phyloP scores from a whole-genome alignment of 257 asterid species.

The Solanum virginianum region DNA sequence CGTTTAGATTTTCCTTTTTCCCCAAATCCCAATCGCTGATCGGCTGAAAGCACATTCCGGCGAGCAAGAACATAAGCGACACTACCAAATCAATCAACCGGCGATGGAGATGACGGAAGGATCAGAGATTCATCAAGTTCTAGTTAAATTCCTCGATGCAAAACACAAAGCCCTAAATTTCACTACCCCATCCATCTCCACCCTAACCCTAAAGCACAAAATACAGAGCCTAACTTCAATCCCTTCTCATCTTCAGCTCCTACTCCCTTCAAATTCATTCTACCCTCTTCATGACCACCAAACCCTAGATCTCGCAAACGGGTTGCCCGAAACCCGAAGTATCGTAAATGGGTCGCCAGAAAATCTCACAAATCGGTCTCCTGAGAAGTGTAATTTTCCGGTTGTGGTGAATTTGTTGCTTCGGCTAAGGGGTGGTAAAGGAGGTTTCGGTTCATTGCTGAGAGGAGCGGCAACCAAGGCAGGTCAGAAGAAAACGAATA shows the following conservation, averaged over 20 bases:
- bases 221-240: slow-evolving; percentile 50
- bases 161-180: slow-evolving; percentile 57
- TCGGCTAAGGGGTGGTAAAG: slow-evolving; percentile 93
- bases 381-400: slow-evolving; percentile 16
- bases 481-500: slow-evolving; percentile 93
- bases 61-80: background rate
- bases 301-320: slow-evolving; percentile 15
- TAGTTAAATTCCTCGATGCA: slow-evolving; percentile 64
- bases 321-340: background rate
- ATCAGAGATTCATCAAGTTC: slow-evolving; percentile 21
- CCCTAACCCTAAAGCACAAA: slow-evolving; percentile 35
- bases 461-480: slow-evolving; percentile 98
- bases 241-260: slow-evolving; percentile 50
- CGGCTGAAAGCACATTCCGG: background rate
- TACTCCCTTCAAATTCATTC: slow-evolving; percentile 18
- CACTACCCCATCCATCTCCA: slow-evolving; percentile 22
- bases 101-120: background rate
- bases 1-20: background rate
- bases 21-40: background rate
- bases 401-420: slow-evolving; percentile 32
- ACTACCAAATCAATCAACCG: background rate
- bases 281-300: slow-evolving; percentile 21
- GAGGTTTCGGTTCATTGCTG: slow-evolving; percentile 88
- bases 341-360: background rate
- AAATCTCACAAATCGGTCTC: background rate